Evolutionary conservation across 345 rosid genomes (phyloP).

Genomic region (Hibiscus trionum): DNA sequence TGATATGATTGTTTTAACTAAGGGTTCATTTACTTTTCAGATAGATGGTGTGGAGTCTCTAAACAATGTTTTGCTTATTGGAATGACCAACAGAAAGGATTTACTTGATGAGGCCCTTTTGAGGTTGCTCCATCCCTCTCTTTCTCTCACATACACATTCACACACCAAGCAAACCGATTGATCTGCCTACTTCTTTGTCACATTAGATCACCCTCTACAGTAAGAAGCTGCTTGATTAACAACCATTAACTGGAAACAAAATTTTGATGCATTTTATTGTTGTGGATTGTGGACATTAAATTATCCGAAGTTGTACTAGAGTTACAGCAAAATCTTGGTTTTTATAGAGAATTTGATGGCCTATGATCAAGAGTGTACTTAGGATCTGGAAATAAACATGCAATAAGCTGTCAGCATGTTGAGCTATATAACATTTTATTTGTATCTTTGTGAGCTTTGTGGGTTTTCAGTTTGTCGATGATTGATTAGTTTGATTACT

Average conservation of each 20-base stretch:
- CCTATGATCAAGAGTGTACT: not conserved
- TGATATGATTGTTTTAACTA: slow-evolving; percentile 7
- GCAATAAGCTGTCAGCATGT: not conserved
- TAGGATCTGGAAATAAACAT: not conserved
- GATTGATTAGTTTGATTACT: not conserved
- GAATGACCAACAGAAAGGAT: slow-evolving; percentile 99
- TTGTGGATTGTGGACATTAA: not conserved
- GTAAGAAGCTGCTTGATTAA: not conserved
- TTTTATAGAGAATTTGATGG: not conserved
- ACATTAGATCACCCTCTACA: not conserved
- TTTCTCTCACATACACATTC: not conserved
- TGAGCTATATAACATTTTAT: not conserved
- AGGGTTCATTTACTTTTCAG: slow-evolving; percentile 44
- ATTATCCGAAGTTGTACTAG: not conserved
- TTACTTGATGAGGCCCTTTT: slow-evolving; percentile 98
- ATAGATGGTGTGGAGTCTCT: slow-evolving; percentile 99
- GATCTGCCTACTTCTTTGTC: not conserved
- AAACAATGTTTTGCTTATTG: slow-evolving; percentile 96
- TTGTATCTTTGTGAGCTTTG: not conserved
- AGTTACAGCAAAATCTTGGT: not conserved
- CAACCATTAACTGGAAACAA: slow-evolving; percentile 5
- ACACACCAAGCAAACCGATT: not conserved
- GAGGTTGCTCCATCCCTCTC: slow-evolving; percentile 44
- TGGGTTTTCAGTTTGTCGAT: not conserved
- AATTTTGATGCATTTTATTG: not conserved